Percentiles rank a stretch among this genome's conserved stretches.
Evolutionary conservation across 495 filamentous ascomycete species (phyloP).

Genomic region (Tuber brumale): DNA sequence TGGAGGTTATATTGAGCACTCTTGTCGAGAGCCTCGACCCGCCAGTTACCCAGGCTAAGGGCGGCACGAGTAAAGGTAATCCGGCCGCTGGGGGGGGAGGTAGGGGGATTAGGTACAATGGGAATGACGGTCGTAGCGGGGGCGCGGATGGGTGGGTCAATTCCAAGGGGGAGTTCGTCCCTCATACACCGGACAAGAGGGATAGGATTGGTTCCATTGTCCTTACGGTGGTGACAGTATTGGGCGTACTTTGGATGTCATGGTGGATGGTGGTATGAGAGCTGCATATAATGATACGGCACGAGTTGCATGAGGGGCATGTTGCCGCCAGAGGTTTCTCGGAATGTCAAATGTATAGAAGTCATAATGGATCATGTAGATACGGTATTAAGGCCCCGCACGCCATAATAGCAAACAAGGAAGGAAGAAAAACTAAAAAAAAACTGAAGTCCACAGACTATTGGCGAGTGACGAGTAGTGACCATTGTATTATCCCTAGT

Average conservation of each 20-base stretch:
- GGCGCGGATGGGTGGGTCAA: background rate
- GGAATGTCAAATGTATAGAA: background rate
- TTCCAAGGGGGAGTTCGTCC: background rate
- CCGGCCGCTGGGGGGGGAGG: slow-evolving; percentile 54
- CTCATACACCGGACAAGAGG: background rate
- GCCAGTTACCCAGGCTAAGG: slow-evolving; percentile 59
- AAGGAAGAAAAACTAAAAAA: background rate
- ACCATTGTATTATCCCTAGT: background rate
- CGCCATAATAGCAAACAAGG: background rate
- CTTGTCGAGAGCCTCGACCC: slow-evolving; percentile 47
- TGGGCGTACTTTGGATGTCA: background rate
- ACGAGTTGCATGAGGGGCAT: background rate
- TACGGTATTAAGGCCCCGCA: background rate
- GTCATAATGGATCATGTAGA: slow-evolving; percentile 3
- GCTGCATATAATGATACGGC: background rate
- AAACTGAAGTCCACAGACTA: background rate
- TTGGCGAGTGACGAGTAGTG: background rate
- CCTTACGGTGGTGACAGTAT: background rate
- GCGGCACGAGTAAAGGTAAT: slow-evolving; percentile 70
- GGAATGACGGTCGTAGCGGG: background rate
- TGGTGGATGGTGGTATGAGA: background rate
- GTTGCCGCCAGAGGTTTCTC: background rate
- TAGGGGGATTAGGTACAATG: slow-evolving; percentile 1
- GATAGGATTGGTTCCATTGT: background rate
- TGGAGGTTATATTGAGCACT: slow-evolving; percentile 60